These are phyloP conservation scores for Aulographum hederae DNA, from an alignment of 2,329 filamentous ascomycete species.

Conservation along the genomic window DNA sequence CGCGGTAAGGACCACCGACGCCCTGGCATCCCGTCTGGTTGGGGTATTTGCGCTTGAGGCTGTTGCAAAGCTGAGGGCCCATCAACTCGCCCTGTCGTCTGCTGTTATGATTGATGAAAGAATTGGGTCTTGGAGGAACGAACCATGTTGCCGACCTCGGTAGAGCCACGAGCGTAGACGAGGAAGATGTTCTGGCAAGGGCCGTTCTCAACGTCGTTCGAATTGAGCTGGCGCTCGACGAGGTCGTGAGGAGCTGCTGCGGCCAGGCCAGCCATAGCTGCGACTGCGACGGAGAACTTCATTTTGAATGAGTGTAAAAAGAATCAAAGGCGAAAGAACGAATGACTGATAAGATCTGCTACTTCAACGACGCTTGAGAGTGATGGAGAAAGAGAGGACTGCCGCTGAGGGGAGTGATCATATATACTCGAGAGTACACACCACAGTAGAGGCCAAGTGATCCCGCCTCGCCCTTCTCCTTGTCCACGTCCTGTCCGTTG, in stretches of 20 bases:
- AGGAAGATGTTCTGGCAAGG: conserved; percentile 25
- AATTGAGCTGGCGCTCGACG: conserved; percentile 1
- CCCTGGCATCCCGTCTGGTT: conserved; percentile 21
- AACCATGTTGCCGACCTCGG: conserved; percentile 31
- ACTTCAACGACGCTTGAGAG: too few species aligned
- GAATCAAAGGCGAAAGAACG: neutral
- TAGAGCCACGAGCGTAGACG: conserved; percentile 30
- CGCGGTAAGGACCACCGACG: conserved; percentile 23
- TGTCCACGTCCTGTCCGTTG: too few species aligned
- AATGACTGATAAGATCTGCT: too few species aligned
- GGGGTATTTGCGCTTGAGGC: conserved; percentile 1
- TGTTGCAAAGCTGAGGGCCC: conserved; percentile 6
- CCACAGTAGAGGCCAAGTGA: too few species aligned
- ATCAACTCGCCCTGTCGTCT: conserved; percentile 6
- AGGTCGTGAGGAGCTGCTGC: conserved; percentile 1
- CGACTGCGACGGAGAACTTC: neutral
- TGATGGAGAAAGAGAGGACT: too few species aligned
- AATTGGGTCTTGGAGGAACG: conserved; percentile 6
- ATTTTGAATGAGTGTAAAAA: neutral
- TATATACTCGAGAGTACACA: too few species aligned
- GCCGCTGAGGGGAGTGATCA: too few species aligned
- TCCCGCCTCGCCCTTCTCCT: too few species aligned
- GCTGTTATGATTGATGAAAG: conserved; percentile 7
- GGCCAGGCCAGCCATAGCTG: neutral
- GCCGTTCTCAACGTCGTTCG: conserved; percentile 21